Base-by-base conservation (phyloP, 2,329 filamentous ascomycete species). In the Hypomyces rosellus region DNA sequence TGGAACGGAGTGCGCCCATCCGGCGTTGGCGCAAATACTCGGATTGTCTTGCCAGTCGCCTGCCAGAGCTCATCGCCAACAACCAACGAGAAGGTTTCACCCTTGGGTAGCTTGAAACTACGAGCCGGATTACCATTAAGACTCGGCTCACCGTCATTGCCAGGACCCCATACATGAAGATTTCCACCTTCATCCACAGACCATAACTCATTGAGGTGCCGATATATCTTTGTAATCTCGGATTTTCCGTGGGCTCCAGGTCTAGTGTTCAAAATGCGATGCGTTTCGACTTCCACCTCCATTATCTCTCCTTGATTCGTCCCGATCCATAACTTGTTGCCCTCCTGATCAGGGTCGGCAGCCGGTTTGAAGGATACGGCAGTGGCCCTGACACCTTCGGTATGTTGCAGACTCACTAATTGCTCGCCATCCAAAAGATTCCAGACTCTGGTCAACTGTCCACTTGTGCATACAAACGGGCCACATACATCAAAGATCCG, bases 161-260 rank as follows among this genome's bases (percentile, higher is more conserved):
- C 88, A 4, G 91, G 85, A 1, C 82, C 84, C 93, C 93, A 99
- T 5, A 97, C 80, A 57, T 89, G 84, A 13, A 99, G 72, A 42
- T 86, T 88, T 11, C 93, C 93, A 43, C 86, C 83, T 56, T 96
- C 91, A 64, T 97, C 93, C 44, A 99, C 68, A 0, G 91, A 91
- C 93, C 93, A 99, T 65, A 99, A 81, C 61, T 96, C 88, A 57
- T 89, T 89, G 55, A 82, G 85, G 65, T 95, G 86, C 37, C 93
- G 83, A 63, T 89, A 86, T 39, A 99, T 95, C 59, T 84, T 89
- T 55, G 88, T 80, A 46, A 99, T 80, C 58, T 95, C 88, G 54
- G 83, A 78, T 39, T 88, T 82, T 7, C 84, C 82, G 61, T 97
- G 93, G 2, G 88, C 87, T 46, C 76, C 82, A 2, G 79, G 71